phyloP scores from a whole-genome alignment of 768 basidiomycete genomes.

The Lentinula lateritia region DNA sequence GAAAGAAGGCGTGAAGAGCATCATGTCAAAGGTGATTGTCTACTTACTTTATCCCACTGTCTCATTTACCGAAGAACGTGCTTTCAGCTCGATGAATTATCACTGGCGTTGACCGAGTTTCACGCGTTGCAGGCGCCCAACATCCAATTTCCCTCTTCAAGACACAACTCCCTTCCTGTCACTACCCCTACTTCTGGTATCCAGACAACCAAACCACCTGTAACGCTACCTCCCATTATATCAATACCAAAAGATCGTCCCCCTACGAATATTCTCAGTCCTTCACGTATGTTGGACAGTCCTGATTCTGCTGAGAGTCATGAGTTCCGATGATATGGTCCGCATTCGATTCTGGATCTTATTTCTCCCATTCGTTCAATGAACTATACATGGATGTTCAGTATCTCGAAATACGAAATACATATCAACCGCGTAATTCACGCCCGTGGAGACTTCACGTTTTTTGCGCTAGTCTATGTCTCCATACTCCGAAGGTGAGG shows the following conservation, averaged over 20 bases:
- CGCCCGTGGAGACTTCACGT: neutral
- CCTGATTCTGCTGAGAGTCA: constrained; percentile 15
- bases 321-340: neutral
- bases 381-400: neutral
- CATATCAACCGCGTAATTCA: neutral
- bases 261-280: neutral
- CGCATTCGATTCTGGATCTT: neutral
- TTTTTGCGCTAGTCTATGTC: neutral
- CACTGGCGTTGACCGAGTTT: constrained; percentile 42
- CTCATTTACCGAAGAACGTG: constrained; percentile 6
- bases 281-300: constrained; percentile 29
- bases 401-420: neutral
- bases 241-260: neutral
- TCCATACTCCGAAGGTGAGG: neutral
- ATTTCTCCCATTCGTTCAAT: too few species aligned
- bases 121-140: constrained; percentile 42
- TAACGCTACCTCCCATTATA: neutral
- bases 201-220: neutral
- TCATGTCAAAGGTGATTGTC: constrained; percentile 64
- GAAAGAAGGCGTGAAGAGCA: constrained; percentile 61
- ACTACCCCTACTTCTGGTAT: constrained; percentile 6
- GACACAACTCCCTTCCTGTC: constrained; percentile 19
- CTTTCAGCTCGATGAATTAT: constrained; percentile 53
- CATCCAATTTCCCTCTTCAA: constrained; percentile 31
- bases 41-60: neutral